Evolutionary conservation across 2,329 filamentous ascomycete species (phyloP).

Genomic region (Neocucurbitaria cava): DNA sequence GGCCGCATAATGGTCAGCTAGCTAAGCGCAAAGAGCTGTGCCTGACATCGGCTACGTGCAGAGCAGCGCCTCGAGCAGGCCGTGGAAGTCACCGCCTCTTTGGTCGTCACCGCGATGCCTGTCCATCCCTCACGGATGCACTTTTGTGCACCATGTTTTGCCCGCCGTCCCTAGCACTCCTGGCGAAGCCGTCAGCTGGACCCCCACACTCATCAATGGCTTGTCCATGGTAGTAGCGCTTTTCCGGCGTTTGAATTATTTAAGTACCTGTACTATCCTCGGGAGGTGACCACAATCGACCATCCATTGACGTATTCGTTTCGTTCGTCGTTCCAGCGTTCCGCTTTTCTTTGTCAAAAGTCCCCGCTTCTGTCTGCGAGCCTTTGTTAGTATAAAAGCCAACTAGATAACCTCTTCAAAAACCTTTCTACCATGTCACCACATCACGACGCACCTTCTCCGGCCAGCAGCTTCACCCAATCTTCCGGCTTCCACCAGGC

Average conservation of each 20-base stretch:
- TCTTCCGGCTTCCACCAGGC: conserved; percentile 39
- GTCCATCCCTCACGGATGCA: conserved; percentile 31
- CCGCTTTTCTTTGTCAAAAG: conserved; percentile 45
- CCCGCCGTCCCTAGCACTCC: conserved; percentile 37
- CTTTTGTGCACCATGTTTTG: conserved; percentile 37
- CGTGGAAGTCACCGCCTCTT: conserved; percentile 44
- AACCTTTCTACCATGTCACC: conserved; percentile 44
- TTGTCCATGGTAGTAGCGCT: conserved; percentile 20
- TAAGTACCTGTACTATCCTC: conserved; percentile 46
- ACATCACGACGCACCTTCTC: conserved; percentile 49
- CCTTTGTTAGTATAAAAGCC: conserved; percentile 39
- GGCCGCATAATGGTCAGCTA: conserved; percentile 23
- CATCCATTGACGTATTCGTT: conserved; percentile 45
- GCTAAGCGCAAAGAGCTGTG: conserved; percentile 40
- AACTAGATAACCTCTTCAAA: conserved; percentile 15
- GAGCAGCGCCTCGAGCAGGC: conserved; percentile 29
- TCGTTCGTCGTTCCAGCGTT: conserved; percentile 34
- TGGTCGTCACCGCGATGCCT: conserved; percentile 38
- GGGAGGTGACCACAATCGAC: conserved; percentile 32
- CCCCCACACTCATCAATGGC: conserved; percentile 44
- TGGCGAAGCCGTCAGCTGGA: conserved; percentile 47
- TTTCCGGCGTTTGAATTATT: conserved; percentile 42
- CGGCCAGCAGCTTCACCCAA: conserved; percentile 42
- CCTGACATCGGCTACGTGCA: conserved; percentile 44
- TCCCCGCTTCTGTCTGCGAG: conserved; percentile 28